Base-by-base conservation (phyloP, 2,329 filamentous ascomycete genomes). In the Xylaria sp. region DNA sequence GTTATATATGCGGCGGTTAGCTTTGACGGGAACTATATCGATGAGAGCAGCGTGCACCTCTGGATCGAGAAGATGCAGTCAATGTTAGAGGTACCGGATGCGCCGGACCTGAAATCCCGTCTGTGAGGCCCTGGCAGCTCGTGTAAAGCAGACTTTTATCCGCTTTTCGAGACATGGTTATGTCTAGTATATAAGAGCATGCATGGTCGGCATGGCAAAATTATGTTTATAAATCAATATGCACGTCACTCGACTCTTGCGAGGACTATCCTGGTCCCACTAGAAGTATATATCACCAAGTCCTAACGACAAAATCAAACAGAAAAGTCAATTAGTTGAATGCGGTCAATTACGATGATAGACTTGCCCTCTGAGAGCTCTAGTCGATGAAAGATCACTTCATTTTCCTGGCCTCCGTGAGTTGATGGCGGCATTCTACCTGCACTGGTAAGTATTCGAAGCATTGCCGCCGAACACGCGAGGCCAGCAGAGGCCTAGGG, bases 11-110 rank as follows among this genome's bases (percentile, higher is more conserved):
- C 66, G 10, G 64, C 49, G 1, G 66, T 68, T 1, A 72, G 71
- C 66, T 72, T 69, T 33, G 69, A 72, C 23, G 71, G 66, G 13
- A 71, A 71, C 41, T 57, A 48, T 9, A 69, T 72, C 43, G 69
- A 71, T 15, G 64, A 72, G 61, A 41, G 5, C 39, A 33, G 33
- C 6, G 71, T 25, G 28, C 64, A 59, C 12, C 12, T 12, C 8
- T 72, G 69, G 69, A 49, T 60, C 6, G 67, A 68, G 64, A 62
- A 36, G 48, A 71, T 72, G 62, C 62, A 64, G 31, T 63, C 61
- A 5, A 20, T 72, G 13, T 54, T 71, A 39, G 71, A 72, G 39
- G 52, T 58, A 43, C 3, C 58, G 13, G 66, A 65, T 25, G 25
- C 12, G 48, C 7, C 59, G 6, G 59, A 28, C 7, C 10, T 39